Conservation (phyloP, 345 rosid genomes). For the Balakata baccata region DNA sequence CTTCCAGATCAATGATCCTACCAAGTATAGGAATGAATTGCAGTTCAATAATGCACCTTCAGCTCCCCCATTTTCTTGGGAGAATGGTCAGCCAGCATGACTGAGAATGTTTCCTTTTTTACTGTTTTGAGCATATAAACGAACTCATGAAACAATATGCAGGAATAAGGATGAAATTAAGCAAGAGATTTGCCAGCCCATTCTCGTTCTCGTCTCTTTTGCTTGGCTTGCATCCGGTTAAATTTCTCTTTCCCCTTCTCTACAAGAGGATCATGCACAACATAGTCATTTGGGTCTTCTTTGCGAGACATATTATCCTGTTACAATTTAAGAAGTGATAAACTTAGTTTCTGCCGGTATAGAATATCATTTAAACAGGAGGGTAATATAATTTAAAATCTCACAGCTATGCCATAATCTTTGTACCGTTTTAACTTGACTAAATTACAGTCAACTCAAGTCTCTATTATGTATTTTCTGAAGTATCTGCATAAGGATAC, state of each 20-base stretch:
- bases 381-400: background rate
- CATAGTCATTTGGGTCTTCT: constrained; percentile 81
- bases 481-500: background rate
- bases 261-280: constrained; percentile 83
- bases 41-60: background rate
- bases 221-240: constrained; percentile 87
- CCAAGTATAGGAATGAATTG: too few relatives aligned
- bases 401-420: background rate
- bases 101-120: too few relatives aligned
- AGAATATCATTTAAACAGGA: background rate
- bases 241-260: constrained; percentile 97
- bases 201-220: constrained; percentile 73
- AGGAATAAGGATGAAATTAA: constrained; percentile 13
- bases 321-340: background rate
- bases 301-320: constrained; percentile 81
- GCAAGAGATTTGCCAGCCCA: constrained; percentile 95
- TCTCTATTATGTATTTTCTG: background rate
- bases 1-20: background rate
- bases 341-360: background rate
- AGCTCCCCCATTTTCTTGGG: background rate
- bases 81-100: background rate
- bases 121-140: too few relatives aligned
- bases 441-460: background rate
- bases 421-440: background rate
- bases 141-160: too few relatives aligned